Conservation (phyloP, 192 early-diverging fungal species). For the Cladochytrium replicatum region DNA sequence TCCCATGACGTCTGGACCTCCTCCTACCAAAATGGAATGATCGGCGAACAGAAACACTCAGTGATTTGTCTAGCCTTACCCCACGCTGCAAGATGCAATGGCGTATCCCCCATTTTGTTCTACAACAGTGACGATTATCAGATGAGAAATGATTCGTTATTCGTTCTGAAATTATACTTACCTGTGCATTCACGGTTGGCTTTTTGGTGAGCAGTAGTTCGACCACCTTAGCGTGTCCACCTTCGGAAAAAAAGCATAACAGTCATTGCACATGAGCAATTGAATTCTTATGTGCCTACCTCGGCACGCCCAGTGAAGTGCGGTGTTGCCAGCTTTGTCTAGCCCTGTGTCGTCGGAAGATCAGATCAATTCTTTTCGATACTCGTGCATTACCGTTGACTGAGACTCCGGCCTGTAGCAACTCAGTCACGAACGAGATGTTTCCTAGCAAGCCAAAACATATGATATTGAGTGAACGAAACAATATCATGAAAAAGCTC, state of each 20-base stretch:
- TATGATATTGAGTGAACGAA: slow-evolving; percentile 1
- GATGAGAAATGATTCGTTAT: background rate
- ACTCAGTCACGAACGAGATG: slow-evolving; percentile 27
- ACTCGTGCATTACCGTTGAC: slow-evolving; percentile 21
- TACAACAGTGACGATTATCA: slow-evolving; percentile 7
- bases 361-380: background rate
- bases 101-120: slow-evolving; percentile 49
- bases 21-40: slow-evolving; percentile 15
- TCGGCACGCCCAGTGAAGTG: slow-evolving; percentile 44
- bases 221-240: slow-evolving; percentile 36
- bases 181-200: slow-evolving; percentile 30
- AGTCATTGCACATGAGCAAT: background rate
- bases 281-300: slow-evolving; percentile 4
- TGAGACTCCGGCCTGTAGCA: slow-evolving; percentile 36
- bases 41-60: background rate
- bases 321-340: slow-evolving; percentile 43
- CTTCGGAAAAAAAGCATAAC: background rate
- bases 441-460: slow-evolving; percentile 19
- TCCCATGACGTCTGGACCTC: slow-evolving; percentile 17
- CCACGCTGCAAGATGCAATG: slow-evolving; percentile 42
- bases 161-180: slow-evolving; percentile 1
- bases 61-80: slow-evolving; percentile 8
- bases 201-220: slow-evolving; percentile 23
- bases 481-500: background rate
- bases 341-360: slow-evolving; percentile 9